phyloP scores from a whole-genome alignment of 176 grass and related monocot species.

The Phoenix dactylifera region DNA sequence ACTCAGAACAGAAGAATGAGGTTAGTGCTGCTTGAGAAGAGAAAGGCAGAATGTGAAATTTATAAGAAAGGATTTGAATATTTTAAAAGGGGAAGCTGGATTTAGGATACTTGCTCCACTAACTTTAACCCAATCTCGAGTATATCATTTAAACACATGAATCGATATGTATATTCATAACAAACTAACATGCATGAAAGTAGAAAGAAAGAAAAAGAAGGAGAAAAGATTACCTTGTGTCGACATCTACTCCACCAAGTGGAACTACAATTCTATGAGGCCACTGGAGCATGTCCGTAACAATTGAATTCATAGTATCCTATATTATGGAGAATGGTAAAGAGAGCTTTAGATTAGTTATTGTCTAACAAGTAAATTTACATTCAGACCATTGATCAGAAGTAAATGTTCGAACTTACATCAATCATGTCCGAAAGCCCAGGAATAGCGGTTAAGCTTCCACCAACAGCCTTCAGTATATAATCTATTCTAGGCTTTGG shows the following conservation, averaged over 20 bases:
- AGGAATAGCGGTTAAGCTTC: constrained; percentile 89
- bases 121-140: too few relatives aligned
- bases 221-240: constrained; percentile 42
- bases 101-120: too few relatives aligned
- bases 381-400: too few relatives aligned
- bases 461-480: constrained; percentile 80
- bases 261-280: constrained; percentile 94
- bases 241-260: constrained; percentile 68
- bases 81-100: too few relatives aligned
- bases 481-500: constrained; percentile 97
- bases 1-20: too few relatives aligned
- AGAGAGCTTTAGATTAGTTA: too few relatives aligned
- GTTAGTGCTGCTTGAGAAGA: too few relatives aligned
- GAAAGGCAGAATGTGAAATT: too few relatives aligned
- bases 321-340: constrained; percentile 4
- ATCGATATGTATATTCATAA: too few relatives aligned
- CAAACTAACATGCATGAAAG: neutral
- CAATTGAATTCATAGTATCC: constrained; percentile 80
- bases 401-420: constrained; percentile 27
- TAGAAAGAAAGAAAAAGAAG: neutral
- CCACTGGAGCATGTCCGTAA: constrained; percentile 97
- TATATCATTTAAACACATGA: too few relatives aligned
- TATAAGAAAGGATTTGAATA: too few relatives aligned
- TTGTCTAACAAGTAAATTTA: too few relatives aligned
- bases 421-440: constrained; percentile 97